These are phyloP conservation scores for Apiotrichum mycotoxinovorans DNA, from an alignment of 1,284 basidiomycete genomes.

Conservation along the genomic window DNA sequence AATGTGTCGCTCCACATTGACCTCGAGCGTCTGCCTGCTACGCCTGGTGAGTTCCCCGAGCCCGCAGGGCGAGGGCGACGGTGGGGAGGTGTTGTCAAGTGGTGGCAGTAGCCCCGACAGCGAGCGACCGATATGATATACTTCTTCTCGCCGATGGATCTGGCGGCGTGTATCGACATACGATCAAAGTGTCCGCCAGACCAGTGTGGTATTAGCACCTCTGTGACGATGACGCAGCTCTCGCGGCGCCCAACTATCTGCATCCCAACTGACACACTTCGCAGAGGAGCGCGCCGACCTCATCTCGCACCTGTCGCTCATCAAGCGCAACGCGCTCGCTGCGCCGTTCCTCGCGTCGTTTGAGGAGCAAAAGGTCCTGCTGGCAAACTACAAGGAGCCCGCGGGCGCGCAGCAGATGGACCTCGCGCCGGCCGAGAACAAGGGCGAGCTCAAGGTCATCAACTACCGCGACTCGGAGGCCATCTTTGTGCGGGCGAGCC, in stretches of 20 bases:
- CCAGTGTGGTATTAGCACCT: too few relatives aligned
- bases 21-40: constrained; percentile 73
- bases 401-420: constrained; percentile 51
- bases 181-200: too few relatives aligned
- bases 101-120: too few relatives aligned
- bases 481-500: constrained; percentile 88
- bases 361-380: constrained; percentile 77
- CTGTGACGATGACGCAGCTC: too few relatives aligned
- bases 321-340: constrained; percentile 92
- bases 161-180: too few relatives aligned
- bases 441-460: constrained; percentile 83
- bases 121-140: too few relatives aligned
- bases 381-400: constrained; percentile 53
- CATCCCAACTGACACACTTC: too few relatives aligned
- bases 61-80: too few relatives aligned
- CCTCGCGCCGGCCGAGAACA: constrained; percentile 49
- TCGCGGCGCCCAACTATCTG: too few relatives aligned
- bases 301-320: constrained; percentile 74
- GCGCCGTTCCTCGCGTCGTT: constrained; percentile 94
- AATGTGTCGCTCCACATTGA: constrained; percentile 85
- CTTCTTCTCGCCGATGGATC: too few relatives aligned
- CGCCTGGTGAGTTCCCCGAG: constrained; percentile 62
- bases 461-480: constrained; percentile 96
- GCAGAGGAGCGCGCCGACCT: constrained; percentile 76
- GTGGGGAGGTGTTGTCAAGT: not conserved